Evolutionary conservation across 83 land plant species (phyloP).

Genomic region (Picea abies): DNA sequence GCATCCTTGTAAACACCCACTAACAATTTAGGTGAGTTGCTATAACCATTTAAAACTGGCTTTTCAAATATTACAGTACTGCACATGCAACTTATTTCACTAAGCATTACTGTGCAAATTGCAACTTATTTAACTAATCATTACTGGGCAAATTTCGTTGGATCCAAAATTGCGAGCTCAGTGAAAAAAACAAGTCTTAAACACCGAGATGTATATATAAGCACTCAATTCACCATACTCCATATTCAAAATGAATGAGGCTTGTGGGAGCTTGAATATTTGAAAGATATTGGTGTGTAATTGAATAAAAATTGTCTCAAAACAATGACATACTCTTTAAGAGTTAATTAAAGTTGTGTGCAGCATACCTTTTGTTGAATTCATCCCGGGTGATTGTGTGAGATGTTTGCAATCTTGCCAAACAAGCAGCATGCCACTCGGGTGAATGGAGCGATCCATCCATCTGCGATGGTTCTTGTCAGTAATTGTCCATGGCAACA

Average conservation of each 20-base stretch:
- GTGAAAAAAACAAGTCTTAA: background rate
- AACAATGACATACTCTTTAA: background rate
- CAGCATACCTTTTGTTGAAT: constrained; percentile 76
- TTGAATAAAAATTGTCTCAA: constrained; percentile 6
- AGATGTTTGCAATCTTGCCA: constrained; percentile 67
- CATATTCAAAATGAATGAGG: background rate
- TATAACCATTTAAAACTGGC: background rate
- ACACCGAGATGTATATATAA: background rate
- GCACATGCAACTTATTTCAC: background rate
- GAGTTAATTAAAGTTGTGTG: background rate
- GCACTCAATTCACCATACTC: background rate
- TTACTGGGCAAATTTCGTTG: background rate
- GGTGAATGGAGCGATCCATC: constrained; percentile 99
- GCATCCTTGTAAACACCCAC: background rate
- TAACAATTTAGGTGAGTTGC: background rate
- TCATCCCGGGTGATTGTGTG: constrained; percentile 99
- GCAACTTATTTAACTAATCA: no score
- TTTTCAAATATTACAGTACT: background rate
- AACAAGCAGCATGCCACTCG: constrained; percentile 99
- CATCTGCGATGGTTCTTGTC: constrained; percentile 91
- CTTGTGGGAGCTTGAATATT: background rate
- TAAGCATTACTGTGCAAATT: background rate
- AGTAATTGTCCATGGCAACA: constrained; percentile 51
- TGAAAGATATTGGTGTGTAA: no score
- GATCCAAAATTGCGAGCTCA: background rate